Evolutionary conservation across 2,329 filamentous ascomycete species (phyloP), one percentile per base, ranked within the genome.

Genomic region (Celoporthe dispersa): DNA sequence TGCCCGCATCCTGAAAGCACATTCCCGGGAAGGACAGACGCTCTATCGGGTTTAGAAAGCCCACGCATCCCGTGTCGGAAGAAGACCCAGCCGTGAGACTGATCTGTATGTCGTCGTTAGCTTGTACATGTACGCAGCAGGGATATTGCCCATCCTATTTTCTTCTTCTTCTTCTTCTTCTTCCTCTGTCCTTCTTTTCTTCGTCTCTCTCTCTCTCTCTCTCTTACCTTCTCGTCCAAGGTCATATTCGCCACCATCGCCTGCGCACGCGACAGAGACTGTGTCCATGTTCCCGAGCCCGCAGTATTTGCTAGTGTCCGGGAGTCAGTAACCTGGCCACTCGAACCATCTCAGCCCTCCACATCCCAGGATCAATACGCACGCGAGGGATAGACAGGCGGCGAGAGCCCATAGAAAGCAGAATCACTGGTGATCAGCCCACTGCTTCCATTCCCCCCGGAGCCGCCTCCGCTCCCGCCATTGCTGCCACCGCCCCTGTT

Each of bases 201-300:
- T 37, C 9, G 35, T 37, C 9, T n/a, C 16, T 8, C 39, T 41
- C 9, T n/a, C 16, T 28, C n/a, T 44, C 33, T 44, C 39, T 19
- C 12, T 28, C 74, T 33, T 74, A 83, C 89, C 81, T 95, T 96
- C 79, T 97, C 93, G 25, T 89, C 84, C 63, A 94, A 81, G 0
- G 92, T 94, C 82, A 96, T 85, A 75, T 91, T 85, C 19, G 84
- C 85, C 16, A 97, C 92, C 74, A 96, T 88, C 1, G 84, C 84
- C 69, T 85, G 84, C 0, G 93, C 93, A 76, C 90, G 92, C 28
- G 81, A 79, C 74, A 92, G 90, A 6, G 92, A 89, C 22, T 85
- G 83, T 3, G 84, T 84, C 93, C 93, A 96, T 55, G 87, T 82
- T 12, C 89, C 91, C 6, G 84, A 80, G 22, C 91, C 91, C 73